Evolutionary conservation across 768 basidiomycete genomes (phyloP), one percentile per base, ranked within the genome.

Genomic region (Rhodotorula babjevae): DNA sequence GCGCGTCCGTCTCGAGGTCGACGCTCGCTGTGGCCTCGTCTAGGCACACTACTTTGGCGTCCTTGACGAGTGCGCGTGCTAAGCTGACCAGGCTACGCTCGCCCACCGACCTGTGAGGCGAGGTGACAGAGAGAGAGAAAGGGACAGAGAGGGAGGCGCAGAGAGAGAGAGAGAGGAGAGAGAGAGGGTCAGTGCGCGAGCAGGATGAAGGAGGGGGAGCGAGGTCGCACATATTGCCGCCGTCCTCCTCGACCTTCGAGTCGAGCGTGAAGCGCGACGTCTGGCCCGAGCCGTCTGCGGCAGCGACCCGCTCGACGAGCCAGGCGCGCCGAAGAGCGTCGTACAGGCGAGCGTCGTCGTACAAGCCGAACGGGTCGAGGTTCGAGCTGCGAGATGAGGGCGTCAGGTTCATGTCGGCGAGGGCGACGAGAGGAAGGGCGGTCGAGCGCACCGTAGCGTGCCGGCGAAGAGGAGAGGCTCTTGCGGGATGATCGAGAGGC

Each of bases 41-140:
- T 27, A 97, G 83, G 56, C 94, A 87, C 58, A 93, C 86, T 33
- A 94, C 86, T 78, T 86, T 88, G 21, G 89, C 84, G 78, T 92
- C 86, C 74, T 91, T 90, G 44, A 94, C 92, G 42, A 95, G 81
- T 0, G 93, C 93, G 50, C 93, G 85, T 23, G 93, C 93, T 40
- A 94, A 84, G 6, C 90, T 91, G 31, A 93, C 89, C 46, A 94
- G 83, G 21, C 89, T 90, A n/a, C 91, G 85, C 87, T 92, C 79
- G 44, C 79, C 80, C 65, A 59, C 61, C 3, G 72, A 72, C 50
- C 63, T 63, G 27, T 21, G 36, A 1, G 29, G 46, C 5, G 0
- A 12, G 23, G 47, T 52, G 9, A 31, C 47, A 29, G 10, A 3
- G 1, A 23, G 16, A 5, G 9, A 31, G 61, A 29, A 21, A 3